Evolutionary conservation across 306 rosid species (phyloP).

Genomic region (Herpetospermum pedunculosum): DNA sequence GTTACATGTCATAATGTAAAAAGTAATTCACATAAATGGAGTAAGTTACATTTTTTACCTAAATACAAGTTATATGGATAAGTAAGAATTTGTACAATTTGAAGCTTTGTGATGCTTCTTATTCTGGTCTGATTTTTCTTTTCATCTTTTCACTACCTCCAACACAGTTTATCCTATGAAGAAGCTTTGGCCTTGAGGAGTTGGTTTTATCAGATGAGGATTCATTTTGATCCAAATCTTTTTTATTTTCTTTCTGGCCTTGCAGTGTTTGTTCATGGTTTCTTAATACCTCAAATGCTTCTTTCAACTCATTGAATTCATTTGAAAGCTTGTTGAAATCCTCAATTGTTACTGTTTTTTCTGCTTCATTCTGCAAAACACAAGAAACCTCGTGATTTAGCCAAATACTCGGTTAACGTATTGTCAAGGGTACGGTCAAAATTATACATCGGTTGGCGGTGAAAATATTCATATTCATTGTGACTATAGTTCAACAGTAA

Average conservation of each 20-base stretch:
- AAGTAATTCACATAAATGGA: not conserved
- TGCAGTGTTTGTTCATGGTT: constrained; percentile 20
- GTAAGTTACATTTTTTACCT: not conserved
- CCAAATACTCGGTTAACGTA: not conserved
- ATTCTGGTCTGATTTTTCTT: constrained; percentile 26
- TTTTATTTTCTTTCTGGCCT: constrained; percentile 3
- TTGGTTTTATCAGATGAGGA: constrained; percentile 5
- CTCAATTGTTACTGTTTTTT: constrained; percentile 19
- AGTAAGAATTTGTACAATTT: not conserved
- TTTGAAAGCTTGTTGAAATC: constrained; percentile 24
- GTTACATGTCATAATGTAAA: not conserved
- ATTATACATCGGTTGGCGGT: not conserved
- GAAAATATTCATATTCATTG: not conserved
- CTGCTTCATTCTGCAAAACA: constrained; percentile 30
- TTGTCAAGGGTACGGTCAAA: not conserved
- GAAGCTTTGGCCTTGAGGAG: constrained; percentile 31
- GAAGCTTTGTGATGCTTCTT: constrained; percentile 12
- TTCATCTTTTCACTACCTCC: constrained; percentile 42
- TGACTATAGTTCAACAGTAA: no score
- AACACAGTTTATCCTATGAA: constrained; percentile 41
- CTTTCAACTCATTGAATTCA: constrained; percentile 43
- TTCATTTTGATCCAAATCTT: constrained; percentile 16
- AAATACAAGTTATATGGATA: not conserved
- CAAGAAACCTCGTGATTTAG: constrained; percentile 1
- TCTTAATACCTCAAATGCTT: constrained; percentile 36